Conservation (phyloP, 176 grass and related monocot genomes). For the Avena atlantica region DNA sequence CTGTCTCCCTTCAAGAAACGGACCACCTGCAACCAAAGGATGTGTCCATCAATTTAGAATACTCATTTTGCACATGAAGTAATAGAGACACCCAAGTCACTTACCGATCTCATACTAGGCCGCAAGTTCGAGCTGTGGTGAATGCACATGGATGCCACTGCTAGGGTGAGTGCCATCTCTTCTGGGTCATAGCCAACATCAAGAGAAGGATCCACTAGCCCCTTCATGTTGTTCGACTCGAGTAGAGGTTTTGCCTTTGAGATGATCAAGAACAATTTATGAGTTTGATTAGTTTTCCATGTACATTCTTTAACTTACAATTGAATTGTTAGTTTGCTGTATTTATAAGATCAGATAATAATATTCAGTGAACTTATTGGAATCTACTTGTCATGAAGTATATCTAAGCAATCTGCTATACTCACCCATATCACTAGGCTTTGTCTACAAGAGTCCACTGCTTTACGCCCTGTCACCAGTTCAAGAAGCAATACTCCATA, state of each 20-base stretch:
- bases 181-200: conserved; percentile 64
- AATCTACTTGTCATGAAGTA: conserved; percentile 13
- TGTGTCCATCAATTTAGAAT: neutral
- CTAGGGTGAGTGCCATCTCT: conserved; percentile 61
- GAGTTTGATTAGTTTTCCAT: conserved; percentile 27
- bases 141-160: conserved; percentile 96
- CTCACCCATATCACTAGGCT: conserved; percentile 98
- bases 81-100: neutral
- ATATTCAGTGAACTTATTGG: neutral
- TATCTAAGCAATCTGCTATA: neutral
- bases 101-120: conserved; percentile 89
- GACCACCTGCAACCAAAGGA: conserved; percentile 56
- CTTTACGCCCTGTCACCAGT: conserved; percentile 87
- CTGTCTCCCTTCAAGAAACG: conserved; percentile 70
- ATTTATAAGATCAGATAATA: conserved; percentile 3
- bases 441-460: conserved; percentile 76
- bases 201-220: conserved; percentile 78
- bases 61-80: neutral
- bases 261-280: conserved; percentile 28
- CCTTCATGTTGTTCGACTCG: conserved; percentile 77
- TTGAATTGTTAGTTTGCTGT: neutral
- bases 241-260: conserved; percentile 90
- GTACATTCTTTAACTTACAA: neutral
- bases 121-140: conserved; percentile 77
- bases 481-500: conserved; percentile 97